Base-by-base conservation (phyloP, 78 protist genomes). In the Dictyostelium purpureum region DNA sequence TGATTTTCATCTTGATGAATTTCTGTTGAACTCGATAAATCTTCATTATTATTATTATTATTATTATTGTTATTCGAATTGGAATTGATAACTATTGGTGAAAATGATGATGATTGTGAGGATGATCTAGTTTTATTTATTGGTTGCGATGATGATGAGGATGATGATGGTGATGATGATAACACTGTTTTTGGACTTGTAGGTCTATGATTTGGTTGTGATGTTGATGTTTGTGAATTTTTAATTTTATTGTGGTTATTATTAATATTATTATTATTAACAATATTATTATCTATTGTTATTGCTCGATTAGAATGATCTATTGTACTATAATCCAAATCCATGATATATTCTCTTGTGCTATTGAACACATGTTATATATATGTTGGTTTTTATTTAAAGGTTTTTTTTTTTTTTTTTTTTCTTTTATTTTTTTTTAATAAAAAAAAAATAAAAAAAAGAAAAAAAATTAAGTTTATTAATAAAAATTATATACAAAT, bases 291-390 rank as follows among this genome's bases (percentile, higher is more conserved):
- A 18, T 65, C 19, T 56, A 9, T 56, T 56, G 65, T 19, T 56
- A 24, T 71, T 71, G 78, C 24, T 71, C 52, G 7, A 47, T 33
- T 61, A 35, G 69, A 61, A 61, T 61, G 0, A 40, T 61, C 69
- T 31, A n/a, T n/a, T n/a, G 42, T 61, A 61, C 69, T 61, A 61
- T 31, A 61, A 61, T 61, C 65, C 65, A 56, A 56, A 56, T 56
- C 69, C 69, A 61, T 61, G 31, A n/a, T n/a, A n/a, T n/a, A n/a
- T n/a, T 61, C 69, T 61, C 14, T 61, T 61, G 12, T 61, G 69
- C n/a, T n/a, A n/a, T n/a, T n/a, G n/a, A n/a, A 61, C 31, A 61
- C 69, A 61, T 61, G 69, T 3, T 61, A 47, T 47, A 47, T 47
- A 47, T 47, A n/a, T n/a, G n/a, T n/a, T n/a, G n/a, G n/a, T n/a